A percentile compares a stretch with the other conserved stretches of the same genome.
phyloP scores from a whole-genome alignment of 192 early-diverging fungal species.

The Entophlyctis luteolus region DNA sequence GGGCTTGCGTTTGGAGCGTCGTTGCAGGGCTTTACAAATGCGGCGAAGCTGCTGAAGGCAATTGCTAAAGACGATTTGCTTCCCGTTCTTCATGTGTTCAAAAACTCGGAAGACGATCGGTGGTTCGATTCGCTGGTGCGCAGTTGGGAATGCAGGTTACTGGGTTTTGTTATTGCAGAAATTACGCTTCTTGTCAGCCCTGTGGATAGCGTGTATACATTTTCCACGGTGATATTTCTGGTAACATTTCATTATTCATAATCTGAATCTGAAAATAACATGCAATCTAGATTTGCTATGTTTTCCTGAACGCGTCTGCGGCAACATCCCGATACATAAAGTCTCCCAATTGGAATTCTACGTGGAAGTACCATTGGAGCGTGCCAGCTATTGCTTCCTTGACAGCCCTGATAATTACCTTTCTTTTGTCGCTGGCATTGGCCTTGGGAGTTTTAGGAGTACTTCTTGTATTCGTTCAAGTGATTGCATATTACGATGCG shows the following conservation, averaged over 20 bases:
- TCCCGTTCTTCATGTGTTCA: slow-evolving; percentile 17
- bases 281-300: slow-evolving; percentile 21
- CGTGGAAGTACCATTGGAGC: slow-evolving; percentile 30
- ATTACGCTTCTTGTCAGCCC: slow-evolving; percentile 14
- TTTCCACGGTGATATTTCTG: slow-evolving; percentile 20
- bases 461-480: not conserved
- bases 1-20: slow-evolving; percentile 4
- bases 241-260: not conserved
- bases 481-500: slow-evolving; percentile 22
- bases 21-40: slow-evolving; percentile 11
- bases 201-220: not conserved
- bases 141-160: slow-evolving; percentile 1
- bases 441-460: not conserved
- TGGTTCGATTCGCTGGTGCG: not conserved
- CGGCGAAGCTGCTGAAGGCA: slow-evolving; percentile 18
- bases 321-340: slow-evolving; percentile 16
- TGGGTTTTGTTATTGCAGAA: slow-evolving; percentile 22
- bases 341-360: slow-evolving; percentile 26
- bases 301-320: slow-evolving; percentile 27
- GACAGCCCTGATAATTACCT: slow-evolving; percentile 9
- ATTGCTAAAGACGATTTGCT: slow-evolving; percentile 26
- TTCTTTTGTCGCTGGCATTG: slow-evolving; percentile 20
- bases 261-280: no score
- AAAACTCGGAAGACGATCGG: not conserved
- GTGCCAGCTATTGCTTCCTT: slow-evolving; percentile 10